Evolutionary conservation across 495 filamentous ascomycete species (phyloP).

Genomic region (Neurospora sp.): DNA sequence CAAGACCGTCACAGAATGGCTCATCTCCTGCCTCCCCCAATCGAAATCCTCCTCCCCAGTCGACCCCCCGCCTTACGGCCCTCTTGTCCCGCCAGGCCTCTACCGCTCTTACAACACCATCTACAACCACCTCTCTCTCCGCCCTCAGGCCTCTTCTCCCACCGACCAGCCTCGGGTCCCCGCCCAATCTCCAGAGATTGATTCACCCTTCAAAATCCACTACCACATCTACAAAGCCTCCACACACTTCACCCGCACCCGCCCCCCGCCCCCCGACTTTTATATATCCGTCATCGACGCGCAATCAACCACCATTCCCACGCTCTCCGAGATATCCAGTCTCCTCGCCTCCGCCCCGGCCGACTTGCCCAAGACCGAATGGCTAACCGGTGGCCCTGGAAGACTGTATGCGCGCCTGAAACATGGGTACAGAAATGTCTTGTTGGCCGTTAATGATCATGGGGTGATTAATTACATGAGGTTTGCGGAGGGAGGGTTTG

Average conservation of each 20-base stretch:
- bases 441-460: conserved; percentile 81
- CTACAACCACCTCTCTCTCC: conserved; percentile 68
- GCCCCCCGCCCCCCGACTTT: conserved; percentile 71
- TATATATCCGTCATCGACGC: conserved; percentile 40
- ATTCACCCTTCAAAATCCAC: conserved; percentile 56
- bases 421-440: conserved; percentile 73
- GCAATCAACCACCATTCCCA: conserved; percentile 64
- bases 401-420: conserved; percentile 58
- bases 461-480: conserved; percentile 83
- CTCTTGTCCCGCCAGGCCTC: conserved; percentile 62
- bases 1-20: conserved; percentile 29
- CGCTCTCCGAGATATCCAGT: conserved; percentile 55
- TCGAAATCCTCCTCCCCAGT: neutral
- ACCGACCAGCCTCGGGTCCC: conserved; percentile 10
- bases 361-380: conserved; percentile 45
- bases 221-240: conserved; percentile 69
- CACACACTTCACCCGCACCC: conserved; percentile 60
- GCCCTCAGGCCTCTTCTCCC: conserved; percentile 57
- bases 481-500: conserved; percentile 71
- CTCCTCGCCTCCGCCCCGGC: conserved; percentile 61
- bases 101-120: conserved; percentile 74
- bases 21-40: conserved; percentile 27
- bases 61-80: conserved; percentile 40
- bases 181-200: neutral
- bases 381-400: conserved; percentile 28